A percentile compares a stretch with the other conserved stretches of the same genome.
phyloP scores from a whole-genome alignment of 768 basidiomycete genomes.

The Termitomyces sp. region DNA sequence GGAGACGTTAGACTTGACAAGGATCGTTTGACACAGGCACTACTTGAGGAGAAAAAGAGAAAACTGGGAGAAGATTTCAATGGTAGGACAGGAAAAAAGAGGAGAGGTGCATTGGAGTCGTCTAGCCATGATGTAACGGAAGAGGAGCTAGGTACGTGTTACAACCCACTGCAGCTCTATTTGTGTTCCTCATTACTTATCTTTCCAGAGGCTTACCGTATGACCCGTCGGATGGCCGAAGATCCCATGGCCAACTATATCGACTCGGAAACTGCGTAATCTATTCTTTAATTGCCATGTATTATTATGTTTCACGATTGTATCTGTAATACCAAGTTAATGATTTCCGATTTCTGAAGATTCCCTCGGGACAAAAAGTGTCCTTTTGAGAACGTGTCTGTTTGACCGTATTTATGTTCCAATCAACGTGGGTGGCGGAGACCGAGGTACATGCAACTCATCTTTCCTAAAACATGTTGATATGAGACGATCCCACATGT shows the following conservation, averaged over 20 bases:
- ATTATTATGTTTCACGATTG: not conserved
- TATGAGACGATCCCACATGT: slow-evolving; percentile 21
- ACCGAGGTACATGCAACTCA: not conserved
- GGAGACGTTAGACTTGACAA: slow-evolving; percentile 75
- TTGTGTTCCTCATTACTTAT: slow-evolving; percentile 10
- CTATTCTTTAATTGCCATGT: not conserved
- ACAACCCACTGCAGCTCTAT: slow-evolving; percentile 20
- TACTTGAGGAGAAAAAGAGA: slow-evolving; percentile 79
- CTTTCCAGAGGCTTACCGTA: slow-evolving; percentile 82
- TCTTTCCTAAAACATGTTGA: slow-evolving; percentile 1
- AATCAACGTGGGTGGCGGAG: not conserved
- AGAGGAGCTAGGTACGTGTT: slow-evolving; percentile 65
- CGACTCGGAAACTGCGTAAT: slow-evolving; percentile 39
- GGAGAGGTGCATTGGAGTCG: slow-evolving; percentile 42
- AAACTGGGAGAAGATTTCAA: slow-evolving; percentile 58
- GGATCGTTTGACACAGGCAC: slow-evolving; percentile 59
- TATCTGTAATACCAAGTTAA: not conserved
- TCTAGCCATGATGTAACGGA: slow-evolving; percentile 81
- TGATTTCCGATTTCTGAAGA: not conserved
- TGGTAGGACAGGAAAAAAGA: slow-evolving; percentile 55
- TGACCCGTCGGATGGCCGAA: slow-evolving; percentile 67
- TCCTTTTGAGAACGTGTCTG: not conserved
- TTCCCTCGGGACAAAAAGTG: not conserved
- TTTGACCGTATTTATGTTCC: not conserved
- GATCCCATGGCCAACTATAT: slow-evolving; percentile 95